These are phyloP conservation scores for Carex pumila DNA, from an alignment of 176 grass and related monocot species.

Conservation along the genomic window DNA sequence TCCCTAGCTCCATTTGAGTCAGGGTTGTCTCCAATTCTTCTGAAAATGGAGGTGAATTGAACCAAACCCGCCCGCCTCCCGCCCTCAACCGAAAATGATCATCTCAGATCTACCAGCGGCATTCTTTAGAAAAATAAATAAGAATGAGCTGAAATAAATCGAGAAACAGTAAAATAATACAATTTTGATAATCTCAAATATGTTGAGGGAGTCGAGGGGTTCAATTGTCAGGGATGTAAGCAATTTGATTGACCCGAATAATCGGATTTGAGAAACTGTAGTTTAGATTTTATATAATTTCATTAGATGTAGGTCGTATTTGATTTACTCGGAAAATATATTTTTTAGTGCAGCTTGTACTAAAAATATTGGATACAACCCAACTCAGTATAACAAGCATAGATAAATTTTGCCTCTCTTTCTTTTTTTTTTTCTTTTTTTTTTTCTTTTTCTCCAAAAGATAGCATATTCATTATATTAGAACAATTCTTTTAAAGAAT, in stretches of 20 bases:
- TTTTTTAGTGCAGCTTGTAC: not conserved
- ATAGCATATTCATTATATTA: too few relatives aligned
- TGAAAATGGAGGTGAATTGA: not conserved
- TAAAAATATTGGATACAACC: not conserved
- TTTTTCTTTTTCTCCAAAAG: too few relatives aligned
- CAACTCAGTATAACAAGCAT: not conserved
- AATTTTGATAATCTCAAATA: not conserved
- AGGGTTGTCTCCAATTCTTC: not conserved
- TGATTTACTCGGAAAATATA: not conserved
- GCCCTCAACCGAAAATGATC: too few relatives aligned
- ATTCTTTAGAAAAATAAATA: not conserved
- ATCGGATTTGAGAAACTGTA: too few relatives aligned
- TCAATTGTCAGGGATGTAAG: not conserved
- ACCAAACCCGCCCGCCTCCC: not conserved
- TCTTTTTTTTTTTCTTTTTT: too few relatives aligned
- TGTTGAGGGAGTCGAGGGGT: not conserved
- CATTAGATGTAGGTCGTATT: too few relatives aligned
- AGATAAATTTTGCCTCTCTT: too few relatives aligned
- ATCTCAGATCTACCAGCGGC: not conserved
- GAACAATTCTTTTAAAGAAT: too few relatives aligned
- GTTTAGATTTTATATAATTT: too few relatives aligned
- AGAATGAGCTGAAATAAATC: too few relatives aligned
- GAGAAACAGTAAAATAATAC: too few relatives aligned
- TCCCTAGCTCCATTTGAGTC: not conserved
- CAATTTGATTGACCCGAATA: too few relatives aligned